Conservation (phyloP, 768 basidiomycete genomes). For the Boletus subcaerulescens region DNA sequence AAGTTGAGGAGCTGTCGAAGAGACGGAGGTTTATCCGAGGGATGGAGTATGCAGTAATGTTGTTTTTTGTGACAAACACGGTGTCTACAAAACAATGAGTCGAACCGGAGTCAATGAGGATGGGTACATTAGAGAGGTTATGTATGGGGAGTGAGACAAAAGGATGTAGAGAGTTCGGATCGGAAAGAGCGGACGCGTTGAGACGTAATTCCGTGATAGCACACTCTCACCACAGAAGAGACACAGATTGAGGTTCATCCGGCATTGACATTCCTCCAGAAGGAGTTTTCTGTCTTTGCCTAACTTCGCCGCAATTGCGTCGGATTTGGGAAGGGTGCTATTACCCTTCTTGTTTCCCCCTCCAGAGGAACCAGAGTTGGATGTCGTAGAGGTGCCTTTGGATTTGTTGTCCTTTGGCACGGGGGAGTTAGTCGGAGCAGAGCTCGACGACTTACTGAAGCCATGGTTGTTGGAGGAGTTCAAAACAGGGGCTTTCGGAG, state of each 20-base stretch:
- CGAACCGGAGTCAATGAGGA: background rate
- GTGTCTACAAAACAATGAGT: background rate
- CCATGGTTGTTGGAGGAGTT: no score
- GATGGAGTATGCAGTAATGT: background rate
- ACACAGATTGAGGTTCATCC: background rate
- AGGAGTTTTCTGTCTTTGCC: no score
- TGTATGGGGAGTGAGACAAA: background rate
- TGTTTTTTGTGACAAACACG: background rate
- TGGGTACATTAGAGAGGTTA: background rate
- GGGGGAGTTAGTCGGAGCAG: no score
- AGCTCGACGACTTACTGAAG: no score
- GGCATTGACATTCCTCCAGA: no score
- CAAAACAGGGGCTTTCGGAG: no score
- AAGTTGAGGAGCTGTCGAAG: background rate
- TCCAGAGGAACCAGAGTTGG: no score
- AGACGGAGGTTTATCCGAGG: background rate
- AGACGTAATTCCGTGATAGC: background rate
- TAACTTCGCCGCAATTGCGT: no score
- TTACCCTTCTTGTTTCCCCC: no score
- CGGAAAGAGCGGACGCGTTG: background rate
- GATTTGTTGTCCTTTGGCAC: no score
- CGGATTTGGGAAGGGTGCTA: no score
- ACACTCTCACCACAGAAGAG: background rate
- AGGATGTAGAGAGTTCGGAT: background rate
- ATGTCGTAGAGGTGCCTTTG: no score